phyloP scores from a whole-genome alignment of 495 filamentous ascomycete species.

The Penicillium canariense region DNA sequence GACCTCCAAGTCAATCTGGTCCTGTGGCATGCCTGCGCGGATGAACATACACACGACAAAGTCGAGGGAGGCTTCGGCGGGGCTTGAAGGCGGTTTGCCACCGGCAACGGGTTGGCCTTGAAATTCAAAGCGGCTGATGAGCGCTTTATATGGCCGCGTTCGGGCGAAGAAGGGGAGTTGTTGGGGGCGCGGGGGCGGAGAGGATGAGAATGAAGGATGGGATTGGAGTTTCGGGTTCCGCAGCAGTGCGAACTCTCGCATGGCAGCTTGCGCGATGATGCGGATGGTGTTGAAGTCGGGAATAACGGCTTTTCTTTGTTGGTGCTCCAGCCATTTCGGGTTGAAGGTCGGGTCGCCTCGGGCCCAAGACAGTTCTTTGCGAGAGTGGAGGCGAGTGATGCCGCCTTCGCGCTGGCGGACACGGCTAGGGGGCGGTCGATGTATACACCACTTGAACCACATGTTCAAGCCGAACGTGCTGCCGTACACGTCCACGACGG shows the following conservation, averaged over 20 bases:
- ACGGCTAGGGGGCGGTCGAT: conserved; percentile 16
- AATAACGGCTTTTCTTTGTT: conserved; percentile 26
- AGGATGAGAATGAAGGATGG: not conserved
- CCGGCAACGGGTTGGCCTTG: not conserved
- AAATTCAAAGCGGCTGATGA: not conserved
- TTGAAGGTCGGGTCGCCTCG: conserved; percentile 32
- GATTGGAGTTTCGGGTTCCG: not conserved
- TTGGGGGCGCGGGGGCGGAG: conserved; percentile 1
- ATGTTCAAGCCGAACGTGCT: conserved; percentile 39
- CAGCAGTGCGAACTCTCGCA: conserved; percentile 27
- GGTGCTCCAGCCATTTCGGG: conserved; percentile 25
- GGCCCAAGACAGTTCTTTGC: conserved; percentile 17
- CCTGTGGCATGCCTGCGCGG: conserved; percentile 25
- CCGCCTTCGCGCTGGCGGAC: conserved; percentile 32
- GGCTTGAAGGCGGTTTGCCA: conserved; percentile 13
- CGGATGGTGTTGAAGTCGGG: conserved; percentile 44
- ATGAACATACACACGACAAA: conserved; percentile 39
- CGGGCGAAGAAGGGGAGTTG: conserved; percentile 4
- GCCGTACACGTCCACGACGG: conserved; percentile 47
- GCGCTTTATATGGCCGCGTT: conserved; percentile 1
- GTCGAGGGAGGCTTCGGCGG: conserved; percentile 28
- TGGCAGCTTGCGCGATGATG: conserved; percentile 38
- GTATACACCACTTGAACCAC: conserved; percentile 45
- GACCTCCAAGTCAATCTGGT: conserved; percentile 38
- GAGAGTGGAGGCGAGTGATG: conserved; percentile 25